Base-by-base conservation (phyloP, 768 basidiomycete species). In the Phaffia australis region DNA sequence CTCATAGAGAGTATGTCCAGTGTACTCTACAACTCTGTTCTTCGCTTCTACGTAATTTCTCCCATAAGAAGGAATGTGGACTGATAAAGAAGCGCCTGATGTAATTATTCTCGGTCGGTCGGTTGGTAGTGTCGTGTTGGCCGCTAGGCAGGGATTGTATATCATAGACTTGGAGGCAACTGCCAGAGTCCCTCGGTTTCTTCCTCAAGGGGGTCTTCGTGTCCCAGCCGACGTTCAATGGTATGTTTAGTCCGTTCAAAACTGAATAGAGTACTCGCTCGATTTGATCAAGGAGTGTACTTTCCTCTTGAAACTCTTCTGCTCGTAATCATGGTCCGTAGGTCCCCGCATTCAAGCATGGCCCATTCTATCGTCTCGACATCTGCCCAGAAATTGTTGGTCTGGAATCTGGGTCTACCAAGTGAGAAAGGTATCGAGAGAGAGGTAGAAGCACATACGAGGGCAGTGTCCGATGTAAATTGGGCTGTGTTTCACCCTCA, bases 401-500 rank as follows among this genome's bases (percentile, higher is more conserved):
- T 99, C 66, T 99, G 95, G 94, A 95, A 98, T 76, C 79, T 97
- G n/a, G 75, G 83, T 63, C 78, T 86, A 52, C 76, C 80, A 19
- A 84, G 84, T 19, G 86, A 87, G 71, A 87, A 86, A 1, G 85
- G 87, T 1, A 89, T 99, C 46, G 82, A 91, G 71, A 84, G 88
- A 68, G 85, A 89, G 42, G 80, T 97, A 5, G 85, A 86, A 68
- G 87, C 88, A 0, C 95, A 99, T 73, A 89, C 90, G 69, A 85
- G 94, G 55, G 91, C 92, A 5, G 92, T 99, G 63, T 97, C 95
- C 3, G 95, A 99, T 73, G 89, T 98, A 73, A 98, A 99, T 74
- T 99, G 94, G 94, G 89, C 91, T 72, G 86, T 87, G 0, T 81
- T 82, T 4, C 86, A 92, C 71, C 87, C 87, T 5, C 85, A 95